Base-by-base conservation (phyloP, 2,329 filamentous ascomycete species). In the Ophiostoma ulmi region DNA sequence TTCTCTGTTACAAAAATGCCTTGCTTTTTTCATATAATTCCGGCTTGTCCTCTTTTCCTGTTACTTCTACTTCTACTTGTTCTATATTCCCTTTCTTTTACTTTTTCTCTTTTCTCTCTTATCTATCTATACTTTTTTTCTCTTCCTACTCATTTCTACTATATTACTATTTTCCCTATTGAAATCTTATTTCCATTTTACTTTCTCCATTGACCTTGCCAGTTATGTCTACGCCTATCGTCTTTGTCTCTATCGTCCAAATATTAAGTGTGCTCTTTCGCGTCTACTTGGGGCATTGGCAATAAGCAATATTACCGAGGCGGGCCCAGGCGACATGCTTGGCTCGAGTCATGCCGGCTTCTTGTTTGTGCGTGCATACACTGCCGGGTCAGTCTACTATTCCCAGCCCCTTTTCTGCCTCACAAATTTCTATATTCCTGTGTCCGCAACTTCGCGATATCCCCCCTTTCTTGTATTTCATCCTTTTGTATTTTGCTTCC, bases 11-110 rank as follows among this genome's bases (percentile, higher is more conserved):
- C 65, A 67, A 67, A 67, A 67, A 67, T 48, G 65, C 65, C 39
- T 35, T 35, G 31, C 7, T 68, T 55, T 70, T 36, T 39, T 26
- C 20, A 70, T 17, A 65, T 71, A 68, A 38, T 68, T 55, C 68
- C 64, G 26, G 35, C 63, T 64, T 52, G 31, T 36, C 61, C 10
- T 64, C 8, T 48, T 6, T 66, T 68, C 61, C 39, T 26, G 17
- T 13, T 22, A 4, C 61, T 68, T 68, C 48, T 31, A 11, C 38
- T 41, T 61, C 63, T 39, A 41, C 63, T 31, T 71, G 70, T 71
- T 71, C 72, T 71, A 67, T 70, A 68, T 72, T 72, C 44, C 70
- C 61, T 68, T 70, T 63, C 38, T 22, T 48, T 67, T 69, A 52
- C 65, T 48, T 48, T 39, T 35, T 67, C 26, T 68, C 64, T 20